phyloP scores from a whole-genome alignment of 169 alveolate species.

The Plasmodium falciparum region DNA sequence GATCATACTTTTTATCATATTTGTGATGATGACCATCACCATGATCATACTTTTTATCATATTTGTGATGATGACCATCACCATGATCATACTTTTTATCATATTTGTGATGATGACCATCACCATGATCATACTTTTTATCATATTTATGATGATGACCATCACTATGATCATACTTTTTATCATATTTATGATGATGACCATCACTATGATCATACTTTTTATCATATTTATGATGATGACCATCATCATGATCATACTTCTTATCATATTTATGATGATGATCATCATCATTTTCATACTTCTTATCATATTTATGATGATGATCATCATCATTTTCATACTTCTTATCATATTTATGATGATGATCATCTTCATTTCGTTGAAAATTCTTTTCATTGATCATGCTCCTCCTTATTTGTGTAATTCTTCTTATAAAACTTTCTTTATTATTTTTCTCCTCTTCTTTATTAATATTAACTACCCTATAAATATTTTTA shows the following conservation, averaged over 20 bases:
- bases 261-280: no score
- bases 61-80: no score
- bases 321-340: background rate
- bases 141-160: background rate
- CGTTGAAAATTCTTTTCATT: slow-evolving; percentile 15
- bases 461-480: slow-evolving; percentile 14
- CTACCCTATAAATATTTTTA: slow-evolving; percentile 45
- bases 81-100: background rate
- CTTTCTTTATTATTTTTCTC: slow-evolving; percentile 25
- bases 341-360: background rate
- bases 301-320: background rate
- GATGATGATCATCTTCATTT: background rate
- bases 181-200: no score
- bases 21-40: no score
- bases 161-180: background rate
- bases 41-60: no score
- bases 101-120: background rate
- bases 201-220: no score
- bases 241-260: no score
- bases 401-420: slow-evolving; percentile 47
- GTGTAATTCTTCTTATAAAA: slow-evolving; percentile 41
- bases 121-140: slow-evolving; percentile 26
- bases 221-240: no score
- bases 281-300: no score
- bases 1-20: no score